phyloP scores from a whole-genome alignment of 2,329 filamentous ascomycete genomes.

The Trichoderma atrobrunneum region DNA sequence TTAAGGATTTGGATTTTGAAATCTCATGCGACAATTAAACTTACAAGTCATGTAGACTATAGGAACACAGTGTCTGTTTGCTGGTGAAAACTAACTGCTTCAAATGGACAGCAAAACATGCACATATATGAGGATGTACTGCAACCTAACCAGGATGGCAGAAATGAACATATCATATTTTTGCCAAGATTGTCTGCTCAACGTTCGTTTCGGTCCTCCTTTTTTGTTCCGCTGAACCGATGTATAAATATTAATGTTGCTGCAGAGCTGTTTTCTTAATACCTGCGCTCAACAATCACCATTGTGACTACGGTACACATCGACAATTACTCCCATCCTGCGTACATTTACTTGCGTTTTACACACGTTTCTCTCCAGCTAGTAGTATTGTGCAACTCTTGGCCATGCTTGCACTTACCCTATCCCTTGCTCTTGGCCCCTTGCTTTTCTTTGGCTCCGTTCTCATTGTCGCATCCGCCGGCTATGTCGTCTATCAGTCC shows the following conservation, averaged over 20 bases:
- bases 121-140: neutral
- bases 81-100: neutral
- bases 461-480: neutral
- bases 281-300: neutral
- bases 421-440: neutral
- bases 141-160: neutral
- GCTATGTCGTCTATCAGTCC: neutral
- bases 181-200: neutral
- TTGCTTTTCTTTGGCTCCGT: neutral
- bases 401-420: neutral
- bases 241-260: neutral
- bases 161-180: neutral
- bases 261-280: neutral
- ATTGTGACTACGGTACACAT: neutral
- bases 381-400: neutral
- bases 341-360: neutral
- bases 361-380: neutral
- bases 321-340: neutral
- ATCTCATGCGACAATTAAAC: neutral
- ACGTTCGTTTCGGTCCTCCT: neutral
- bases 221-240: neutral
- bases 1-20: neutral
- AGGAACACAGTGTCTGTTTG: neutral
- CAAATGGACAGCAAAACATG: neutral
- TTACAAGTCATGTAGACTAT: neutral